These are phyloP conservation scores for Umbelopsis sp. DNA, from an alignment of 192 early-diverging fungal genomes.

Conservation along the genomic window DNA sequence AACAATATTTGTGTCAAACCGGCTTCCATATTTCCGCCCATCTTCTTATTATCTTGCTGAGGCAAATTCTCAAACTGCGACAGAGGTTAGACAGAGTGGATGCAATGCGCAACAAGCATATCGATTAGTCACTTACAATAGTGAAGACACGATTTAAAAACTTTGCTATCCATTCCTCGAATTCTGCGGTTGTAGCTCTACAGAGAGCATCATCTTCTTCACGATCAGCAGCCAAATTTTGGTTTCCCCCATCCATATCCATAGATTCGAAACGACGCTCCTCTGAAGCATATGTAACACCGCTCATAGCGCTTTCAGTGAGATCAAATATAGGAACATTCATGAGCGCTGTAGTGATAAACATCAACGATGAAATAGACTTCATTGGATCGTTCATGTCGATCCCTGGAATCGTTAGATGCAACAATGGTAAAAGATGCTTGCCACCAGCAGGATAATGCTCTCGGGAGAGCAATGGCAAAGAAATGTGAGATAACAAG, in stretches of 20 bases:
- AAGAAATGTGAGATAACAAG: constrained; percentile 66
- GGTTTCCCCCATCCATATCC: constrained; percentile 47
- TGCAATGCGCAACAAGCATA: neutral
- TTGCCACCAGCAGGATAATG: constrained; percentile 87
- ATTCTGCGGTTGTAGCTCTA: constrained; percentile 74
- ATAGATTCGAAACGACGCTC: constrained; percentile 42
- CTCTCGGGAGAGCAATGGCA: constrained; percentile 72
- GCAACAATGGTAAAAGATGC: constrained; percentile 77
- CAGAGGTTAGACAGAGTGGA: neutral
- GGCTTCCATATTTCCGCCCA: constrained; percentile 45
- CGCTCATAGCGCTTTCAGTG: constrained; percentile 40
- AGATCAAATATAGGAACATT: constrained; percentile 70
- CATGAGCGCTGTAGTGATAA: constrained; percentile 66
- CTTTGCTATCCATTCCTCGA: constrained; percentile 87
- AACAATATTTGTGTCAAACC: constrained; percentile 53
- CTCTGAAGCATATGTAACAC: constrained; percentile 10
- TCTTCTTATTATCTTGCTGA: constrained; percentile 59
- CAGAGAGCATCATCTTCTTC: constrained; percentile 71
- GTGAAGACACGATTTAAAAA: constrained; percentile 79
- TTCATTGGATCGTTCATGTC: constrained; percentile 93
- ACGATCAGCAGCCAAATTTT: constrained; percentile 49
- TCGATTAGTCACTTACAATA: constrained; percentile 56
- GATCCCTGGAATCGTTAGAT: constrained; percentile 84
- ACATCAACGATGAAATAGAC: constrained; percentile 70
- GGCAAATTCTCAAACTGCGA: constrained; percentile 77